These are phyloP conservation scores for Pneumocystis murina DNA, from an alignment of 1,139 yeast species.

Conservation along the genomic window DNA sequence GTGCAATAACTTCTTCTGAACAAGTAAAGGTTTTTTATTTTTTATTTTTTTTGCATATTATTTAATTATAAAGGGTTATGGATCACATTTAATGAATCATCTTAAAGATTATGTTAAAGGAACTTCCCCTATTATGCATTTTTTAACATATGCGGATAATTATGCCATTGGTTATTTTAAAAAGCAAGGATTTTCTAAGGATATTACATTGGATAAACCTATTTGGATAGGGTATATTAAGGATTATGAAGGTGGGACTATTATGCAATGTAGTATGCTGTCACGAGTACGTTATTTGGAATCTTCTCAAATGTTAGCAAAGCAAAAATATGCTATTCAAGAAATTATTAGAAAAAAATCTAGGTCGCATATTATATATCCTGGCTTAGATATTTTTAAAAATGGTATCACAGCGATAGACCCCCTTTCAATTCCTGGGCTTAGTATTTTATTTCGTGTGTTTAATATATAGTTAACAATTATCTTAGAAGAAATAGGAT, in stretches of 20 bases:
- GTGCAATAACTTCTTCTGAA: constrained; percentile 94
- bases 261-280: constrained; percentile 93
- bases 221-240: constrained; percentile 98
- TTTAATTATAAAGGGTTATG: constrained; percentile 51
- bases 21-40: constrained; percentile 40
- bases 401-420: constrained; percentile 23
- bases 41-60: background rate
- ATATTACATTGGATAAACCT: constrained; percentile 66
- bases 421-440: constrained; percentile 31
- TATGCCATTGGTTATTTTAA: constrained; percentile 97
- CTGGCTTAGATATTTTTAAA: constrained; percentile 65
- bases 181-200: constrained; percentile 95
- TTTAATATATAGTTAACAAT: constrained; percentile 37
- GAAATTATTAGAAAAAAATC: constrained; percentile 70
- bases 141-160: constrained; percentile 92
- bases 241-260: constrained; percentile 96
- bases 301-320: constrained; percentile 63
- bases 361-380: constrained; percentile 60
- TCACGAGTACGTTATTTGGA: constrained; percentile 80
- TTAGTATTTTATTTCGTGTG: constrained; percentile 12
- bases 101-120: constrained; percentile 86
- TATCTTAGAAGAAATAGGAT: constrained; percentile 81
- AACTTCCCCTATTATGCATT: constrained; percentile 73
- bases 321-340: constrained; percentile 85
- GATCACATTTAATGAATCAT: constrained; percentile 97